Evolutionary conservation across 139 green algal genomes (phyloP), one percentile per base, ranked within the genome.

Genomic region (Axilococcus clingmanii): DNA sequence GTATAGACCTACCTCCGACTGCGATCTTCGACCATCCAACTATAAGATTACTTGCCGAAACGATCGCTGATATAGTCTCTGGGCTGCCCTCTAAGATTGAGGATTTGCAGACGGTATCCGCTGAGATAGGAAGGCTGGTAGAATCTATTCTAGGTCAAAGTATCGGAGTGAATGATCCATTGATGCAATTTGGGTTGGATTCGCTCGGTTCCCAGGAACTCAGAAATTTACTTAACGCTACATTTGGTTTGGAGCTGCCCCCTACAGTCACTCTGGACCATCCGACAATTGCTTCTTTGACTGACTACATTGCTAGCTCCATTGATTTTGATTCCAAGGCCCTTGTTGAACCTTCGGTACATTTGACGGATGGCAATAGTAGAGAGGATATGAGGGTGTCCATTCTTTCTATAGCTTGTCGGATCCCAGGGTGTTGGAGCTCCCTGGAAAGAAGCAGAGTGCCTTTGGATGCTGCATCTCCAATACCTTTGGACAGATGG

Each of bases 21-120:
- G 11, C 74, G 5, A 53, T 87, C 15, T 91, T 93, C 48, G 85
- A 95, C 72, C 80, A 89, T 57, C 85, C 85, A 3, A 86, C 79
- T 22, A 57, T 64, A 1, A 52, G 27, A 5, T 19, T 27, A 7
- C 25, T 66, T 34, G 47, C 57, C 4, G 41, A 7, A 27, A 69
- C 41, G 28, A 45, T 82, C 12, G 41, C 41, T 12, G 23, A 9
- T 19, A 35, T 17, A 23, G 9, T 32, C 9, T 12, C 41, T 12
- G 12, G 9, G 23, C 9, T 12, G 9, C 12, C 41, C 17, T 46
- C 22, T 40, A 40, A 24, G 16, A 30, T 46, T 19, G 44, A 17
- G 7, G 42, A 49, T 29, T 31, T 49, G 11, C 11, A 38, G 33
- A n/a, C 33, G 33, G 8, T 8, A 45, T n/a, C 38, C n/a, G 38